Evolutionary conservation across 495 filamentous ascomycete species (phyloP).

Genomic region (Hypoxylon lienhwacheense): DNA sequence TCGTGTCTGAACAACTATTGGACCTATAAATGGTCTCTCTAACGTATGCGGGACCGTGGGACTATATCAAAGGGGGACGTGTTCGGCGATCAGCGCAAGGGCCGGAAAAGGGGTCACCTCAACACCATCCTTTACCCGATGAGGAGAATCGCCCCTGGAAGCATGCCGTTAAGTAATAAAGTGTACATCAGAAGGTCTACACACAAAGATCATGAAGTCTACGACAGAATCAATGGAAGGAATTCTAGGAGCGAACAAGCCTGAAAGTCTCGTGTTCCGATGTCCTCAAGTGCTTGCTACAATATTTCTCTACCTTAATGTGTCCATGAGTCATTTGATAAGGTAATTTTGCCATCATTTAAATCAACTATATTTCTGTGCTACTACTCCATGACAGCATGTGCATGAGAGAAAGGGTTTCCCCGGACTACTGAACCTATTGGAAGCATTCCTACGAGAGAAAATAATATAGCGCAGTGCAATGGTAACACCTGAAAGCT

Average conservation of each 20-base stretch:
- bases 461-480: background rate
- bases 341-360: background rate
- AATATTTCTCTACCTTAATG: conserved; percentile 2
- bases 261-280: conserved; percentile 26
- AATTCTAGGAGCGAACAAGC: conserved; percentile 6
- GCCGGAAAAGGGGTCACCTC: conserved; percentile 26
- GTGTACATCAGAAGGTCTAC: background rate
- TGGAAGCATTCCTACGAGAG: background rate
- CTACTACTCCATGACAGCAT: background rate
- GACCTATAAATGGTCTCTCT: background rate
- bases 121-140: conserved; percentile 11
- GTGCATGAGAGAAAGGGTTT: background rate
- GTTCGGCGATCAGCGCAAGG: conserved; percentile 25
- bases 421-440: background rate
- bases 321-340: conserved; percentile 3
- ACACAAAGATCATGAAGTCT: background rate
- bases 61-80: conserved; percentile 29
- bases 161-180: conserved; percentile 14
- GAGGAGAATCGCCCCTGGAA: conserved; percentile 1
- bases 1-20: conserved; percentile 3
- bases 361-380: background rate
- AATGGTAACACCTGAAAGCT: background rate
- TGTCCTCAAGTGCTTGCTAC: conserved; percentile 3
- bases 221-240: conserved; percentile 1
- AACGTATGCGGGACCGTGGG: conserved; percentile 20